Evolutionary conservation across 2,329 filamentous ascomycete species (phyloP).

Genomic region (Nectriaceae sp.): DNA sequence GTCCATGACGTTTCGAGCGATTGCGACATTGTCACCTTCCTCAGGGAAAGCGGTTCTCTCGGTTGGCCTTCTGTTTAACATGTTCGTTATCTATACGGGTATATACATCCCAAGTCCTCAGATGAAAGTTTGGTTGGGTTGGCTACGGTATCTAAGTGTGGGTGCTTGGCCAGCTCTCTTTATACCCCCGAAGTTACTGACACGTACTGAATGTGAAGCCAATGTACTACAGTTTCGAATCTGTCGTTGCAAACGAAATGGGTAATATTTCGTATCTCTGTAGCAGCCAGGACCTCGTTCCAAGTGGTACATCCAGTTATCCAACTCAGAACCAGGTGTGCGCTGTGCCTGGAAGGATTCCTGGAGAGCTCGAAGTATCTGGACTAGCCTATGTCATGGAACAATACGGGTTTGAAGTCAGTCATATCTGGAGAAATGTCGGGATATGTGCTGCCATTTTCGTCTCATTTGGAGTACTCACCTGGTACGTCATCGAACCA

Average conservation of each 20-base stretch:
- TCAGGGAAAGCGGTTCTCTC: not conserved
- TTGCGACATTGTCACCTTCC: not conserved
- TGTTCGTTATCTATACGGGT: constrained; percentile 1
- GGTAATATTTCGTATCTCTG: not conserved
- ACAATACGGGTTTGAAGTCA: not conserved
- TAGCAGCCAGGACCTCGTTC: not conserved
- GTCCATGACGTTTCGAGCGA: not conserved
- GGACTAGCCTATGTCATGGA: not conserved
- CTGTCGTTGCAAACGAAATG: not conserved
- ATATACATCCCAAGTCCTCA: not conserved
- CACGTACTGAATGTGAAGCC: not conserved
- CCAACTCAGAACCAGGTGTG: not conserved
- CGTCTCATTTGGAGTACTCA: not conserved
- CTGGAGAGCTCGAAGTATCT: not conserved
- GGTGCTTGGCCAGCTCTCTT: not conserved
- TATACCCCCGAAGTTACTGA: not conserved
- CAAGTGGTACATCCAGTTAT: not conserved
- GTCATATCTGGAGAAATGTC: not conserved
- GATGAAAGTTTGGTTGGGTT: not conserved
- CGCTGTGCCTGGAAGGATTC: not conserved
- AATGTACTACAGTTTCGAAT: not conserved
- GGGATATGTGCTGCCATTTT: not conserved
- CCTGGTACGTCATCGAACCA: not conserved
- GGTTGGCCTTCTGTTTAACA: not conserved
- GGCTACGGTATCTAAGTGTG: not conserved